Percentiles rank a stretch among this genome's conserved stretches.
Conservation (phyloP, 805 yeast species). For the Lipomyces spencermartinsiae region DNA sequence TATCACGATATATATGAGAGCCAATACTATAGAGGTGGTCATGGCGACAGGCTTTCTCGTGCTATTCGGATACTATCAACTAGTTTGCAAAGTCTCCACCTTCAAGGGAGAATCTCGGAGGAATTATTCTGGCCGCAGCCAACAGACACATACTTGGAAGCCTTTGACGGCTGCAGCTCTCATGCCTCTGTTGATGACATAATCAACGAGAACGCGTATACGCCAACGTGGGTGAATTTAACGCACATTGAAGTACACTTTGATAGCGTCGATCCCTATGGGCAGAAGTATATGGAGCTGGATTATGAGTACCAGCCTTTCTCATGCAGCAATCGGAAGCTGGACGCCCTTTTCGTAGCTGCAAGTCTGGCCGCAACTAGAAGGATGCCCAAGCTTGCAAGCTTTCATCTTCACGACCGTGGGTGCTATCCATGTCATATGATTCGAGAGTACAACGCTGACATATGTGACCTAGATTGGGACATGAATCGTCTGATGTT, state of each 20-base stretch:
- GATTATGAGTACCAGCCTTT: background rate
- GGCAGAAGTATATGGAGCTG: slow-evolving; percentile 1
- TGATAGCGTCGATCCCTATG: background rate
- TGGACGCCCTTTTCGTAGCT: background rate
- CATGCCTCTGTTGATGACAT: background rate
- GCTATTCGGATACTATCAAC: background rate
- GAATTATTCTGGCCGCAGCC: slow-evolving; percentile 5
- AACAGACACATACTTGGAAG: background rate
- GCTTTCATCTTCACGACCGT: slow-evolving; percentile 1
- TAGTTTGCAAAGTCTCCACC: background rate
- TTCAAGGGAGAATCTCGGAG: background rate
- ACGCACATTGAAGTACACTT: background rate
- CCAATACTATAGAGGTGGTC: slow-evolving; percentile 9
- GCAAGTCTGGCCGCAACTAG: background rate
- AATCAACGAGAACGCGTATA: background rate
- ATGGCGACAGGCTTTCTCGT: slow-evolving; percentile 17
- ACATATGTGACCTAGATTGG: background rate
- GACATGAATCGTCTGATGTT: slow-evolving; percentile 2
- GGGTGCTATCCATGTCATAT: background rate
- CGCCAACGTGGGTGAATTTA: background rate
- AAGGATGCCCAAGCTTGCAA: slow-evolving; percentile 1
- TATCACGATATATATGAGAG: slow-evolving; percentile 15
- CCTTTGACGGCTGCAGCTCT: background rate
- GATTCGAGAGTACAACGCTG: background rate
- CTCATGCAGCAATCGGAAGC: background rate